Conservation (phyloP, 345 rosid species). For the Salix koriyanagi region DNA sequence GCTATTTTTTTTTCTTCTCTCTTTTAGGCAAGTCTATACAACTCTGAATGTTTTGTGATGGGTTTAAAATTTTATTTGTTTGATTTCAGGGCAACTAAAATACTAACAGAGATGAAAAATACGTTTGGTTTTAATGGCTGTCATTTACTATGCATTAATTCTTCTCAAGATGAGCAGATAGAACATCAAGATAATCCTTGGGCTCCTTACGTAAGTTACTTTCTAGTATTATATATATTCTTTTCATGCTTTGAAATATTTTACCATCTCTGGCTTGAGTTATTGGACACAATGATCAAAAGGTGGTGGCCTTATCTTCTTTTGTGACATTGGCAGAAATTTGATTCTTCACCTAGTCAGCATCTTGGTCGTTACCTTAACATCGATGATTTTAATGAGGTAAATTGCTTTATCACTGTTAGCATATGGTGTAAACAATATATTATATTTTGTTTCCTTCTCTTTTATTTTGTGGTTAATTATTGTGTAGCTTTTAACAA, state of each 20-base stretch:
- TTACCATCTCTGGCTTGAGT: constrained; percentile 4
- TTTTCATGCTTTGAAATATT: constrained; percentile 2
- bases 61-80: constrained; percentile 22
- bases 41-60: constrained; percentile 11
- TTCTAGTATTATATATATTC: background rate
- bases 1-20: background rate
- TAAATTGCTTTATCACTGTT: constrained; percentile 17
- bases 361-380: constrained; percentile 71
- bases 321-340: constrained; percentile 49
- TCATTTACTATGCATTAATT: constrained; percentile 81
- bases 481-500: background rate
- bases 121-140: constrained; percentile 76
- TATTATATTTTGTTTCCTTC: background rate
- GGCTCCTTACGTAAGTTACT: constrained; percentile 57
- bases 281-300: constrained; percentile 12
- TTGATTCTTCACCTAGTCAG: constrained; percentile 41
- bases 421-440: background rate
- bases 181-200: constrained; percentile 69
- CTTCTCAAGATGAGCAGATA: constrained; percentile 64
- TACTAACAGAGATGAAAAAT: constrained; percentile 79
- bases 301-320: constrained; percentile 18
- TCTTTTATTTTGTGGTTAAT: background rate
- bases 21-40: background rate
- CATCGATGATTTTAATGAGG: constrained; percentile 73
- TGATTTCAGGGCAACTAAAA: constrained; percentile 66